phyloP scores from a whole-genome alignment of 176 grass and related monocot genomes.

The Neostapfia colusana region DNA sequence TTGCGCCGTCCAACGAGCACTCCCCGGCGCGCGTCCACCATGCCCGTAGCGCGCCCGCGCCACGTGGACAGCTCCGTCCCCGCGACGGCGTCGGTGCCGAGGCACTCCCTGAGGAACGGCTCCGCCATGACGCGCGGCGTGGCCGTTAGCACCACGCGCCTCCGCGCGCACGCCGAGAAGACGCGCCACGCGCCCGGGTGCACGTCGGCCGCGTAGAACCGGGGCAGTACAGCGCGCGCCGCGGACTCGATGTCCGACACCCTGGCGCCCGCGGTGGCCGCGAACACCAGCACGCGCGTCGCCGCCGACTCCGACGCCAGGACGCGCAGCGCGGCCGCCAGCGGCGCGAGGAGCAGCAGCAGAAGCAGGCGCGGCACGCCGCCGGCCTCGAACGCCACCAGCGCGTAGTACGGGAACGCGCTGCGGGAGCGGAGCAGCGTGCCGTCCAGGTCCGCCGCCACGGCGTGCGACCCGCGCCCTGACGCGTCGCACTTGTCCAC shows the following conservation, averaged over 20 bases:
- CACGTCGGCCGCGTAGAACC: conserved; percentile 68
- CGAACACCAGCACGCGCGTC: conserved; percentile 62
- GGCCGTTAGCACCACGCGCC: conserved; percentile 40
- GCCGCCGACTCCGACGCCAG: conserved; percentile 41
- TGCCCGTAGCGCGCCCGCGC: conserved; percentile 40
- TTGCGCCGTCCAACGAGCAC: conserved; percentile 33
- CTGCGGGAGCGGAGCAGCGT: conserved; percentile 56
- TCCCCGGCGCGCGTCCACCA: conserved; percentile 14
- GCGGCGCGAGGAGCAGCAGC: conserved; percentile 13
- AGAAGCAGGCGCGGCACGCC: conserved; percentile 58
- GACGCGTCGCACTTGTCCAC: conserved; percentile 71
- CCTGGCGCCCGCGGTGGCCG: conserved; percentile 35
- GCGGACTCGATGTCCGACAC: conserved; percentile 54
- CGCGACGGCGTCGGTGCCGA: conserved; percentile 56
- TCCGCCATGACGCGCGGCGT: conserved; percentile 67
- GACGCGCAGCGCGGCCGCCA: conserved; percentile 5
- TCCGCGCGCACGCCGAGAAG: conserved; percentile 37
- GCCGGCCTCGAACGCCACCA: conserved; percentile 71
- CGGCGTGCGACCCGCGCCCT: conserved; percentile 54
- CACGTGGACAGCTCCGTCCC: conserved; percentile 63
- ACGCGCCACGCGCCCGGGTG: conserved; percentile 43
- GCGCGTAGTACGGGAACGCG: conserved; percentile 83
- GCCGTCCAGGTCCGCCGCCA: conserved; percentile 66
- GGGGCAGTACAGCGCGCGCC: conserved; percentile 59
- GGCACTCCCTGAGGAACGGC: conserved; percentile 64